Evolutionary conservation across 2,329 filamentous ascomycete genomes (phyloP).

Genomic region (Colletotrichum eleusines): DNA sequence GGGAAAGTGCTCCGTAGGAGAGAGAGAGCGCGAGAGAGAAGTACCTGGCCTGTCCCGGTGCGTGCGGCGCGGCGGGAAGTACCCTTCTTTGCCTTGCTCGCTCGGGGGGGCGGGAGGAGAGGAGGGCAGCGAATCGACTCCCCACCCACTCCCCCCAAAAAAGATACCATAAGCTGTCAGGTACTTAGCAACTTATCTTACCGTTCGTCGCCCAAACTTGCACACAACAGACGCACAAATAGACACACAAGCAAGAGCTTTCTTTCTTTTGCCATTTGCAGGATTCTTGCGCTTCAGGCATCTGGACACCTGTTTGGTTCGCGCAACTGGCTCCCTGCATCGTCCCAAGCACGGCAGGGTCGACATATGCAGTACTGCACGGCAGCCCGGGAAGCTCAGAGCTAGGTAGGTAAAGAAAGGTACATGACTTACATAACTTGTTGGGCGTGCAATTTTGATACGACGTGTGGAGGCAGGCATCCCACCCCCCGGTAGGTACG

Average conservation of each 20-base stretch:
- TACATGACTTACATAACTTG: conserved; percentile 19
- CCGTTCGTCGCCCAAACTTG: conserved; percentile 1
- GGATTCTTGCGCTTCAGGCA: background rate
- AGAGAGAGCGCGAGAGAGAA: background rate
- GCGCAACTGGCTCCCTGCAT: conserved; percentile 7
- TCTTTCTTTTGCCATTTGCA: background rate
- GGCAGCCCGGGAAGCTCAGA: conserved; percentile 9
- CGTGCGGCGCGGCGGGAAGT: conserved; percentile 2
- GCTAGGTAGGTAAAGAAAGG: too few species aligned
- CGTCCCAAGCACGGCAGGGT: conserved; percentile 9
- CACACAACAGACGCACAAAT: background rate
- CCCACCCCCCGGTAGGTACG: conserved; percentile 21
- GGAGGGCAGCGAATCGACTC: background rate
- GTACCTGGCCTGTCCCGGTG: conserved; percentile 6
- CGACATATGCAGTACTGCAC: conserved; percentile 3
- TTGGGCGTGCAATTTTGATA: conserved; percentile 17
- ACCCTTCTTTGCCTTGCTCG: conserved; percentile 8
- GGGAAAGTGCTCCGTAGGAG: conserved; percentile 41
- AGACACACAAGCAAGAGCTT: background rate
- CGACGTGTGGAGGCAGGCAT: conserved; percentile 23
- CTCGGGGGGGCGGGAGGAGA: background rate
- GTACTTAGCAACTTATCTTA: conserved; percentile 4
- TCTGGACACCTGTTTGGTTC: conserved; percentile 5
- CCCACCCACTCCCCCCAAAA: background rate
- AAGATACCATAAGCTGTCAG: conserved; percentile 1